Conservation (phyloP, 805 yeast genomes). For the Lipomyces lipofer region DNA sequence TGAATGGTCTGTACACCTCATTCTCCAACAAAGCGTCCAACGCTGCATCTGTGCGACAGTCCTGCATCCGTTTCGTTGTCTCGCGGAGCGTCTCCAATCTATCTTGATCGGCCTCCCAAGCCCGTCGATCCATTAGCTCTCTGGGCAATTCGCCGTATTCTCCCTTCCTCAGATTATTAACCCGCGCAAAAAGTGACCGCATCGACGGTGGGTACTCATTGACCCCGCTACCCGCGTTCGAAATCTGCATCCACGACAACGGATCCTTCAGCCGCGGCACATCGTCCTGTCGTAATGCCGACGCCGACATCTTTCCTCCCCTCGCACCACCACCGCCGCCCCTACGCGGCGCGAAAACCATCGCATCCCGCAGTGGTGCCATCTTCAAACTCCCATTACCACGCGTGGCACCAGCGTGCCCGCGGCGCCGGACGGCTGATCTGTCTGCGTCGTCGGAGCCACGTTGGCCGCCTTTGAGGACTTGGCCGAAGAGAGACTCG, state of each 20-base stretch:
- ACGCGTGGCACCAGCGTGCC: neutral
- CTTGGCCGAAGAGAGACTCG: conserved; percentile 20
- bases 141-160: conserved; percentile 7
- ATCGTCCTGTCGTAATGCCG: neutral
- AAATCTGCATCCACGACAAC: conserved; percentile 16
- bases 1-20: conserved; percentile 23
- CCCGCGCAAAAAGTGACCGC: conserved; percentile 7
- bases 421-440: too few species aligned
- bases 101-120: conserved; percentile 15
- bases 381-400: neutral
- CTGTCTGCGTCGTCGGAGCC: neutral
- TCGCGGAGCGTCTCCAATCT: conserved; percentile 11
- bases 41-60: conserved; percentile 20
- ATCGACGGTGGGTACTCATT: conserved; percentile 20
- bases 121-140: conserved; percentile 3
- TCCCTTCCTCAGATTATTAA: neutral
- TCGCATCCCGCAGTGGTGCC: neutral
- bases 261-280: conserved; percentile 9
- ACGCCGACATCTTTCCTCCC: neutral
- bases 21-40: conserved; percentile 13
- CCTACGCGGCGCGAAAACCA: conserved; percentile 2
- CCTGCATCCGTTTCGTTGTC: conserved; percentile 14
- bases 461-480: conserved; percentile 4
- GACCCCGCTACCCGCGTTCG: conserved; percentile 4
- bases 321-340: neutral